phyloP scores from a whole-genome alignment of 192 early-diverging fungal species.

The Backusella tuberculispora region DNA sequence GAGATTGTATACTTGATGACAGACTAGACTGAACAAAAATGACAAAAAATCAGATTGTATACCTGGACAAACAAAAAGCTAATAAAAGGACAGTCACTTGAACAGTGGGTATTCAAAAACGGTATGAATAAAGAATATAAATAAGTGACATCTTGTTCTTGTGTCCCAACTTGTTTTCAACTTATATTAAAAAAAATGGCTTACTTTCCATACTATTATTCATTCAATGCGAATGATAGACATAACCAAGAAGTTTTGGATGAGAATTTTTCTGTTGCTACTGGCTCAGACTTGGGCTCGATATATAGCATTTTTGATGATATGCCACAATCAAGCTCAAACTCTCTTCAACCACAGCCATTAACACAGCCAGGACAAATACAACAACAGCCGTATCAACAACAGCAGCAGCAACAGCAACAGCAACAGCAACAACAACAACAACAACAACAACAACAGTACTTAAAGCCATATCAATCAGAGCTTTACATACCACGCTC shows the following conservation, averaged over 20 bases:
- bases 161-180: neutral
- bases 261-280: slow-evolving; percentile 19
- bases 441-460: neutral
- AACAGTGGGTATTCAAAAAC: neutral
- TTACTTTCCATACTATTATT: slow-evolving; percentile 1
- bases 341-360: neutral
- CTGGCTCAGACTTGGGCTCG: neutral
- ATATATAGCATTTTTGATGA: slow-evolving; percentile 11
- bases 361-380: neutral
- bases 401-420: neutral
- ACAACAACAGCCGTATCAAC: neutral
- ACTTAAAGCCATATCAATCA: neutral
- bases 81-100: neutral
- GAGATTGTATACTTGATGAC: neutral
- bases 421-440: neutral
- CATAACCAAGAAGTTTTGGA: slow-evolving; percentile 3
- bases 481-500: neutral
- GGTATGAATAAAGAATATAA: neutral
- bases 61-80: neutral
- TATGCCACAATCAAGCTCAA: neutral
- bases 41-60: neutral
- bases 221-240: slow-evolving; percentile 9
- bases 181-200: neutral
- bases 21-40: neutral
- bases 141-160: slow-evolving; percentile 13